Conservation (phyloP, 768 basidiomycete species). For the Termitomyces eurrhizus region DNA sequence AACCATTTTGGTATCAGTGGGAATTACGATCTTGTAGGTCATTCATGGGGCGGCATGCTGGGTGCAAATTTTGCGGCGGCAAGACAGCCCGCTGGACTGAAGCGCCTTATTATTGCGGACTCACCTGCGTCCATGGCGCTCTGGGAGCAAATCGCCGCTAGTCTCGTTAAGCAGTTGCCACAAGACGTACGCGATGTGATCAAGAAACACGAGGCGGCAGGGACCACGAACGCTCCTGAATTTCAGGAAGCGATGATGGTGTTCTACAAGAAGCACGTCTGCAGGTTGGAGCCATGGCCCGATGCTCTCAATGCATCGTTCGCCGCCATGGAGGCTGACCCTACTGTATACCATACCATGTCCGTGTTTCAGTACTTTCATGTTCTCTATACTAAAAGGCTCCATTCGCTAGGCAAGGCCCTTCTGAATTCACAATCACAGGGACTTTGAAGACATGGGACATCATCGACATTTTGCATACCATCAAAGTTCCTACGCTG, state of each 20-base stretch:
- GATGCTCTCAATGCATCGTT: slow-evolving; percentile 18
- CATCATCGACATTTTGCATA: slow-evolving; percentile 38
- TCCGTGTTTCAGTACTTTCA: slow-evolving; percentile 11
- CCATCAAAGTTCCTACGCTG: slow-evolving; percentile 35
- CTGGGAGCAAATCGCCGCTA: slow-evolving; percentile 19
- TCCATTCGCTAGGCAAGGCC: slow-evolving; percentile 8
- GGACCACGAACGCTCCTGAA: slow-evolving; percentile 14
- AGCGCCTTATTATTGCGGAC: slow-evolving; percentile 29
- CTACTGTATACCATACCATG: slow-evolving; percentile 26
- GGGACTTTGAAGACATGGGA: slow-evolving; percentile 37
- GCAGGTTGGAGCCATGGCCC: slow-evolving; percentile 22
- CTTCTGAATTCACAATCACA: slow-evolving; percentile 15
- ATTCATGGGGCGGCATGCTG: slow-evolving; percentile 59
- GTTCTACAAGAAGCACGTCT: slow-evolving; percentile 24
- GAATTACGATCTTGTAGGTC: slow-evolving; percentile 44
- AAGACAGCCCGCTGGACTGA: slow-evolving; percentile 35
- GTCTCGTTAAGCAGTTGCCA: slow-evolving; percentile 14
- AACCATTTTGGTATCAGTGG: slow-evolving; percentile 34
- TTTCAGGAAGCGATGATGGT: slow-evolving; percentile 18
- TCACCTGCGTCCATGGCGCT: slow-evolving; percentile 27
- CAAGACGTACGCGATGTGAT: slow-evolving; percentile 18
- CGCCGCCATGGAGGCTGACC: slow-evolving; percentile 19
- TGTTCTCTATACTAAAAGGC: not conserved
- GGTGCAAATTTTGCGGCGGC: slow-evolving; percentile 34
- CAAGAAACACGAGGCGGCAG: slow-evolving; percentile 16